Conservation (phyloP, 1,284 basidiomycete genomes). For the Ceratorhiza oryzae-sativae region DNA sequence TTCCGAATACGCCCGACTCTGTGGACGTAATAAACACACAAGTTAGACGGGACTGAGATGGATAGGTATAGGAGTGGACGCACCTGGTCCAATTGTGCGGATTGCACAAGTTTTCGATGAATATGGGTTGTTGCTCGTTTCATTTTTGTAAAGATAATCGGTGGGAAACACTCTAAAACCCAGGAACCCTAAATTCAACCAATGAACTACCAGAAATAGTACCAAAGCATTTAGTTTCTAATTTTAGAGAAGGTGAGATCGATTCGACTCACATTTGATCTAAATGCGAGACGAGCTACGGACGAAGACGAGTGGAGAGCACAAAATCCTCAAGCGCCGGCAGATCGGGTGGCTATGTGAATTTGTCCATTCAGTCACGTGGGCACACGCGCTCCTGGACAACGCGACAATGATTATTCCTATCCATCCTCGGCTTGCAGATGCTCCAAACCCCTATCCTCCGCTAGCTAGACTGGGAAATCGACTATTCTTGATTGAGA, state of each 20-base stretch:
- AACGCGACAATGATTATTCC: conserved; percentile 32
- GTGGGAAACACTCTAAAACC: neutral
- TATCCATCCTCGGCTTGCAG: neutral
- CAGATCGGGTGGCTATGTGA: conserved; percentile 12
- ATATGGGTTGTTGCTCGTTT: conserved; percentile 15
- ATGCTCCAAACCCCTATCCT: neutral
- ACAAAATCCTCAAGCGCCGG: conserved; percentile 20
- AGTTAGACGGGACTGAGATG: too few species aligned
- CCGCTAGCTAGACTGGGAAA: conserved; percentile 11
- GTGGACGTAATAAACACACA: neutral
- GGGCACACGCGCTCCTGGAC: neutral
- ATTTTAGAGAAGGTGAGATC: neutral
- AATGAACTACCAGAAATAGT: neutral
- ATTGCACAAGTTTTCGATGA: conserved; percentile 2
- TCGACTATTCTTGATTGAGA: conserved; percentile 68
- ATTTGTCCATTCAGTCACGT: conserved; percentile 8
- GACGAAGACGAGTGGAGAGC: neutral
- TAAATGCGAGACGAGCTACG: neutral
- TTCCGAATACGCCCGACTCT: conserved; percentile 30
- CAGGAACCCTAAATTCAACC: neutral
- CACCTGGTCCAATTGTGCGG: conserved; percentile 1
- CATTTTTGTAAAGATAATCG: conserved; percentile 4
- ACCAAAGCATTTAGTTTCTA: neutral
- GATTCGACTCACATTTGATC: neutral
- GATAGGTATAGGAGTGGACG: neutral